These are phyloP conservation scores for Pythium myriotylum DNA, from an alignment of 352 stramenopile species.

Conservation along the genomic window DNA sequence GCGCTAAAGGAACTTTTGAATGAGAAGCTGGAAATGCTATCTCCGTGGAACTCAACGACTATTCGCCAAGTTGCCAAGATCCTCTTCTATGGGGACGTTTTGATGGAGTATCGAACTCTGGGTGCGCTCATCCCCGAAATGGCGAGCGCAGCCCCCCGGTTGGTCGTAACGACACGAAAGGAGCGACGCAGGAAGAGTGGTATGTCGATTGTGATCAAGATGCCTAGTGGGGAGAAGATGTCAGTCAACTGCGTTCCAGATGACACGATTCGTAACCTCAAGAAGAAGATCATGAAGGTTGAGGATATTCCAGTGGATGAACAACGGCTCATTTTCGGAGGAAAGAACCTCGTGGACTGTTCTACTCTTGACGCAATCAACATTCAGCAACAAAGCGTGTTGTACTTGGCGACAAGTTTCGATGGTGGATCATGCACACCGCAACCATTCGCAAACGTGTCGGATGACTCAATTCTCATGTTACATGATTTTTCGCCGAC, in stretches of 20 bases:
- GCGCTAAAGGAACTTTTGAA: no score
- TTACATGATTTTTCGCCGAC: neutral
- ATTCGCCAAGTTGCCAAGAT: no score
- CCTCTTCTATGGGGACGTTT: no score
- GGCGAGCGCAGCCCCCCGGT: neutral
- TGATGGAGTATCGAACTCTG: neutral
- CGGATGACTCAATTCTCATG: conserved; percentile 1
- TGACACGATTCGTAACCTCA: no score
- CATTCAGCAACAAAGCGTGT: neutral
- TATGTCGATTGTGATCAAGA: conserved; percentile 3
- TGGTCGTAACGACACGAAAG: no score
- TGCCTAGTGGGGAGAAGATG: neutral
- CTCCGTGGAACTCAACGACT: no score
- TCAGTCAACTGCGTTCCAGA: no score
- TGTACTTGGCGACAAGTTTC: conserved; percentile 3
- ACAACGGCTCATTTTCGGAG: neutral
- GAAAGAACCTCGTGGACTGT: neutral
- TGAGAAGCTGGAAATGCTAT: no score
- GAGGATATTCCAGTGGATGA: no score
- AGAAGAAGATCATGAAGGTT: no score
- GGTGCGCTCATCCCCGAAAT: no score
- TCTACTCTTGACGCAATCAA: neutral
- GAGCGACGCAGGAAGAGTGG: neutral
- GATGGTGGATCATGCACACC: neutral
- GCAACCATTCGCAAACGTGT: neutral